A percentile compares a stretch with the other conserved stretches of the same genome.
phyloP scores from a whole-genome alignment of 2,329 filamentous ascomycete genomes.

The Phaeosphaeria sp. region DNA sequence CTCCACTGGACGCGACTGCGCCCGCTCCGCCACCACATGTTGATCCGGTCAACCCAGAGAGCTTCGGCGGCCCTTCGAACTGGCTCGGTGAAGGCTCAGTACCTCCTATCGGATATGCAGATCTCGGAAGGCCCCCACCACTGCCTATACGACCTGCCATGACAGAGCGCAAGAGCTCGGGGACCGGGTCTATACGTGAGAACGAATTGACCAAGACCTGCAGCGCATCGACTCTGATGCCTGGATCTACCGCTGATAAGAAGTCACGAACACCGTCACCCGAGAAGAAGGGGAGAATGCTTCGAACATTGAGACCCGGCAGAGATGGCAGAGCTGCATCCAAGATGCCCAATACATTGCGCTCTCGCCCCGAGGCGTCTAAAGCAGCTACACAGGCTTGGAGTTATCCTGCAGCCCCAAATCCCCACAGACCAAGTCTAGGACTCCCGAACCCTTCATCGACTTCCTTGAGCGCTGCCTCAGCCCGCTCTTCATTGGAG shows the following conservation, averaged over 20 bases:
- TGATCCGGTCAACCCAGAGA: constrained; percentile 14
- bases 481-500: constrained; percentile 40
- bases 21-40: constrained; percentile 33
- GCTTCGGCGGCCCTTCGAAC: constrained; percentile 23
- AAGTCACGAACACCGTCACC: constrained; percentile 66
- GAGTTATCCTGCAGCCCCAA: constrained; percentile 44
- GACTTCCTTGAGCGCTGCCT: constrained; percentile 20
- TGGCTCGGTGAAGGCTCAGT: constrained; percentile 85
- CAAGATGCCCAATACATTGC: constrained; percentile 54
- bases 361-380: constrained; percentile 61
- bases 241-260: constrained; percentile 48
- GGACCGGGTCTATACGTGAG: constrained; percentile 28
- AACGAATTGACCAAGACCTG: constrained; percentile 30
- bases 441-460: constrained; percentile 21
- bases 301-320: constrained; percentile 60
- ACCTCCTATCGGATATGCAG: constrained; percentile 78
- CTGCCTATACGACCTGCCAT: constrained; percentile 64
- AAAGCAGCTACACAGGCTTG: constrained; percentile 71
- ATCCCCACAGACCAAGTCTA: constrained; percentile 18
- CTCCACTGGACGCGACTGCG: constrained; percentile 25
- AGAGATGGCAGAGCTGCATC: constrained; percentile 55
- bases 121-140: constrained; percentile 75
- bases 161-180: constrained; percentile 55
- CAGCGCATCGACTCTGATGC: constrained; percentile 40
- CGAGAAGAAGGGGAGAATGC: constrained; percentile 66